Evolutionary conservation across 2,329 filamentous ascomycete genomes (phyloP).

Genomic region (Aphanoascus verrucosus): DNA sequence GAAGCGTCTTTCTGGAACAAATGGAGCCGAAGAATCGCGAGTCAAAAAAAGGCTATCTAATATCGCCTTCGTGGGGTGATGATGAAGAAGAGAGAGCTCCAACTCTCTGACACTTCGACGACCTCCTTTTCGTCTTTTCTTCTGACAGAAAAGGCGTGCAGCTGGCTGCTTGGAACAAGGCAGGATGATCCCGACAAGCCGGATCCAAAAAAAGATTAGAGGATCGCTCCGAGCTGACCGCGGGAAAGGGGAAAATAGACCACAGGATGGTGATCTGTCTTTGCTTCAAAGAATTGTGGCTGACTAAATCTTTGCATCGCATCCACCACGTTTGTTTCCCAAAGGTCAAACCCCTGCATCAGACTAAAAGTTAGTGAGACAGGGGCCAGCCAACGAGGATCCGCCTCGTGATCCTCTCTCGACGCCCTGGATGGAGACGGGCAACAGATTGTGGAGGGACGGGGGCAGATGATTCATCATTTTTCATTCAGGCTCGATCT

Average conservation of each 20-base stretch:
- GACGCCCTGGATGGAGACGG: not conserved
- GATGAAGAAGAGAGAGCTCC: no score
- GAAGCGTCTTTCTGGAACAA: conserved; percentile 5
- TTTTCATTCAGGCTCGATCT: no score
- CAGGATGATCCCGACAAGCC: conserved; percentile 6
- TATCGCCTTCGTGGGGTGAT: not conserved
- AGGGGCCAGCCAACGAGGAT: conserved; percentile 9
- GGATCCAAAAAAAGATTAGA: conserved; percentile 1
- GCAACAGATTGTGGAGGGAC: not conserved
- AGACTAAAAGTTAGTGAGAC: conserved; percentile 10
- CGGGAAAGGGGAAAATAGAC: not conserved
- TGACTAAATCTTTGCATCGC: not conserved
- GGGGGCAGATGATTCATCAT: conserved; percentile 7
- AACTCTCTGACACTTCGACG: not conserved
- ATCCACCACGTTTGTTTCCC: conserved; percentile 11
- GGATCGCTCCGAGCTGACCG: not conserved
- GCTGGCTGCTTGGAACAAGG: not conserved
- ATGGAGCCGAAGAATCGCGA: not conserved
- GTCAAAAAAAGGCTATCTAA: not conserved
- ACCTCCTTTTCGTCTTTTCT: not conserved
- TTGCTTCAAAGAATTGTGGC: not conserved
- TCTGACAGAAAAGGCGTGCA: not conserved
- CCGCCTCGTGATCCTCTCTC: conserved; percentile 7
- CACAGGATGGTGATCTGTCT: not conserved
- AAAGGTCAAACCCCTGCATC: conserved; percentile 10